Base-by-base conservation (phyloP, 2,329 filamentous ascomycete species). In the Pleomassaria siparia region DNA sequence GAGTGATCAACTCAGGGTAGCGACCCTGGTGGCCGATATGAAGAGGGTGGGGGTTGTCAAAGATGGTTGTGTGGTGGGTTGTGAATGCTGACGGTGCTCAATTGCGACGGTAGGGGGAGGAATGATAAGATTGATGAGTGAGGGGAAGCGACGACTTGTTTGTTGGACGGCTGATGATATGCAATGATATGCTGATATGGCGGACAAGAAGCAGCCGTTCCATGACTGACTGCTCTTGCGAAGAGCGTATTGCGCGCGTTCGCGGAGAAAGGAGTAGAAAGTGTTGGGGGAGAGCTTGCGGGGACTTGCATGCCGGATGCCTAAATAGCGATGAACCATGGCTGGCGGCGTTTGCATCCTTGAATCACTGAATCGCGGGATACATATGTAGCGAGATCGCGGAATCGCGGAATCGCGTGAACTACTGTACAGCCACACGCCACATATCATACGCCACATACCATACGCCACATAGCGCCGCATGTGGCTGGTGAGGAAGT, bases 61-160 rank as follows among this genome's bases (percentile, higher is more conserved):
- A 18, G 12, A 28, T 22, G 40, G 32, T 39, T 30, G 43, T 37
- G 49, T 40, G 46, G 51, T 44, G 37, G 51, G 44, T 48, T 40
- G 51, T n/a, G 44, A 50, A 51, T 55, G 41, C 32, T 11, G 20
- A 41, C 22, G 29, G 20, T 28, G 42, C 9, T 32, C 16, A 44
- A 50, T 52, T 54, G 55, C 51, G 50, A 44, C 46, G 43, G 47
- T 43, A 36, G 48, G 33, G 22, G 20, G 24, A 42, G 18, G 21
- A 21, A 13, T 24, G 42, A 46, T 43, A 30, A 28, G 30, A n/a
- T 16, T 44, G 48, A 20, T 13, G 33, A 44, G 50, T n/a, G n/a
- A n/a, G n/a, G n/a, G 53, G 43, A 59, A 54, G 43, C 51, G 55
- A 56, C 51, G 32, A 51, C 57, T 61, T 49, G 56, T 53, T 54